Percentiles rank a stretch among this genome's conserved stretches.
phyloP scores from a whole-genome alignment of 2,329 filamentous ascomycete genomes.

The Pseudocercospora cruenta region DNA sequence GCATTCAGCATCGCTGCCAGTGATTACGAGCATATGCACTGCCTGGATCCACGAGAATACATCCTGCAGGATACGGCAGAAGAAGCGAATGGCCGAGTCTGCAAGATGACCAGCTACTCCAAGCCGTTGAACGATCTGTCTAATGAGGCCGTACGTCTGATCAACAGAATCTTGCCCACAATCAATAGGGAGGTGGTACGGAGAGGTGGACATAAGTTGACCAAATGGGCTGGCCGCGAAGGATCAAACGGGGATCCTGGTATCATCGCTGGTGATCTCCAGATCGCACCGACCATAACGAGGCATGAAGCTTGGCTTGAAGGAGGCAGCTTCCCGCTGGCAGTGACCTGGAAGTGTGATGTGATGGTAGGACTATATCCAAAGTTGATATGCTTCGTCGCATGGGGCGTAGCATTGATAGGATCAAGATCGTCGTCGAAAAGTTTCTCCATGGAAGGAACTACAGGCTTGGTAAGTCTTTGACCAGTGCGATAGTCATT shows the following conservation, averaged over 20 bases:
- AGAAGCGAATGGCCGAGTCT: conserved; percentile 4
- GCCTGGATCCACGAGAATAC: not conserved
- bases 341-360: conserved; percentile 8
- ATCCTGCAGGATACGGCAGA: conserved; percentile 5
- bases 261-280: not conserved
- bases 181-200: not conserved
- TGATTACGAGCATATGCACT: conserved; percentile 10
- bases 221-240: not conserved
- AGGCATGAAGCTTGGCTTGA: conserved; percentile 14
- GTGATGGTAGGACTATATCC: conserved; percentile 4
- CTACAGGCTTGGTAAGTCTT: not conserved
- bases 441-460: not conserved
- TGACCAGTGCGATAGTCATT: not conserved
- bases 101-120: conserved; percentile 5
- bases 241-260: not conserved
- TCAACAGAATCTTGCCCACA: conserved; percentile 7
- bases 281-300: not conserved
- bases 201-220: not conserved
- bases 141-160: conserved; percentile 10
- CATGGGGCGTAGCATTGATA: not conserved
- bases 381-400: conserved; percentile 2
- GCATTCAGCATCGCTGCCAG: conserved; percentile 2
- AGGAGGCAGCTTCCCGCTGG: not conserved
- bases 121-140: conserved; percentile 5
- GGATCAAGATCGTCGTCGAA: not conserved